Base-by-base conservation (phyloP, 2,329 filamentous ascomycete species). In the Daldinia sp. region DNA sequence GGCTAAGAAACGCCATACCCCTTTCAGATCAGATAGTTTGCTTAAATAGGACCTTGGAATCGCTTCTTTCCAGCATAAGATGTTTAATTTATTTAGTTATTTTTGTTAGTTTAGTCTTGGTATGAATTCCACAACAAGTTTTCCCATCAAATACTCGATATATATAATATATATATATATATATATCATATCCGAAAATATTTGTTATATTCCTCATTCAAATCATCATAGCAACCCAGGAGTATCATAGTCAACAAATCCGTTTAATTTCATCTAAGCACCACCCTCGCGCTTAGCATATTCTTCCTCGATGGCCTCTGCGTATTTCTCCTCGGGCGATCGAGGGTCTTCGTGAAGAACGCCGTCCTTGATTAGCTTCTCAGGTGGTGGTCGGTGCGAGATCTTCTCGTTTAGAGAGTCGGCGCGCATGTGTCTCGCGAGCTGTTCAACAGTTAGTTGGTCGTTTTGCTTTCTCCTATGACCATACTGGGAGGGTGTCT, bases 321-420 rank as follows among this genome's bases (percentile, higher is more conserved):
- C 80, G 67, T 88, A 88, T 69, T 82, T 82, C 68, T 84, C 80
- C 25, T 85, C 82, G 3, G 83, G 76, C n/a, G 80, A 80, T 58
- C 87, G 83, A 1, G 87, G 87, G 70, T 90, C 87, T 68, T 90
- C 86, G 61, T 86, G 87, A 67, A 97, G 79, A 57, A 97, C 92
- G 4, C 93, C 93, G 70, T 91, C 88, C 72, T 90, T 88, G 60
- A 97, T 83, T 66, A 97, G 81, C 51, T 90, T 84, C 68, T 93
- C 91, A 9, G 91, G 90, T 32, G 86, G 83, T 1, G 94, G 94
- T 17, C 94, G 85, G 71, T 90, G 85, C 73, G 90, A 86, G 66
- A 97, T 87, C 77, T 94, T 94, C 73, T 96, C 93, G 77, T 96
- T 95, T 65, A 97, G 83, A 57, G 85, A 90, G 77, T 97, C 92